Evolutionary conservation across 345 rosid species (phyloP).

Genomic region (Murraya paniculata): DNA sequence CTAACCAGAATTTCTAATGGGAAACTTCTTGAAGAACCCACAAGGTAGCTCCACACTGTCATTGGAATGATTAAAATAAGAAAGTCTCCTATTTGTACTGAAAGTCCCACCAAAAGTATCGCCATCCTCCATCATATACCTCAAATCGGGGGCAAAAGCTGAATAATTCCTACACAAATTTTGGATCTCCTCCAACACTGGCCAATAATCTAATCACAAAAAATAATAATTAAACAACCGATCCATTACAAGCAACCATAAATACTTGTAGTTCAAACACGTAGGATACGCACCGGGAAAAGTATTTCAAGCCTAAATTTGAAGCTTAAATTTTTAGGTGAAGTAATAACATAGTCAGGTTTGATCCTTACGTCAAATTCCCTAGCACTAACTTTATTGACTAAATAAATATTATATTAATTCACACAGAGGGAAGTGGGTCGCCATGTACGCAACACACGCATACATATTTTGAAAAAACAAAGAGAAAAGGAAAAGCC

Average conservation of each 20-base stretch:
- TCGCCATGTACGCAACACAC: too few relatives aligned
- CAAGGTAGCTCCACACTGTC: constrained; percentile 59
- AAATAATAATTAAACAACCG: not conserved
- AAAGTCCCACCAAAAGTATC: constrained; percentile 71
- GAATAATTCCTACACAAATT: constrained; percentile 39
- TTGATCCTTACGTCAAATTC: too few relatives aligned
- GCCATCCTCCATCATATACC: constrained; percentile 46
- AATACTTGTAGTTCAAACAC: not conserved
- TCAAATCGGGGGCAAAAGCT: constrained; percentile 31
- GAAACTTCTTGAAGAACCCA: constrained; percentile 69
- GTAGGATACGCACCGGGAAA: not conserved
- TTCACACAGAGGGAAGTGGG: too few relatives aligned
- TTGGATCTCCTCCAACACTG: constrained; percentile 51
- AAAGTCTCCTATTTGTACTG: constrained; percentile 44
- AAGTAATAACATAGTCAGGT: too few relatives aligned
- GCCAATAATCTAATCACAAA: constrained; percentile 55
- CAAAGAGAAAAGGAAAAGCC: not conserved
- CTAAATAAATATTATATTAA: too few relatives aligned
- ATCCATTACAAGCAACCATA: not conserved
- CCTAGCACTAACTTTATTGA: too few relatives aligned
- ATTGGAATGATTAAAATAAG: constrained; percentile 47
- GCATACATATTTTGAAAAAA: too few relatives aligned
- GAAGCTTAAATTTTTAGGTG: too few relatives aligned
- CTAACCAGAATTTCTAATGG: constrained; percentile 61
- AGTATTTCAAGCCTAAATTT: not conserved